Conservation (phyloP, 805 yeast species). For the Candida boleticola region DNA sequence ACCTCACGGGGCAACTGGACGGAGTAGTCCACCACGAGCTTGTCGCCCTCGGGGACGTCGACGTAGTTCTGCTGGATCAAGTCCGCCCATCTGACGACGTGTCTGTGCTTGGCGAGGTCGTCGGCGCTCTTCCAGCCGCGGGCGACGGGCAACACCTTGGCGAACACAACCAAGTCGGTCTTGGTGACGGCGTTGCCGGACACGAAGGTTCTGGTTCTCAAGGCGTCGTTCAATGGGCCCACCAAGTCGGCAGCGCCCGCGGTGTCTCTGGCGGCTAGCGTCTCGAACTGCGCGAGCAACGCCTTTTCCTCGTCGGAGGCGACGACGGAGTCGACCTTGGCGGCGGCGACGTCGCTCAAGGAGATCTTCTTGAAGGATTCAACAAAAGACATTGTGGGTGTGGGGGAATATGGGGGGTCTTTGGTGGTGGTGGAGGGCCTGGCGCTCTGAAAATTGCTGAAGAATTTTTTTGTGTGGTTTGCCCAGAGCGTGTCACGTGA, state of each 20-base stretch:
- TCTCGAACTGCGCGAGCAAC: slow-evolving; percentile 72
- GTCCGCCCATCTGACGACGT: slow-evolving; percentile 90
- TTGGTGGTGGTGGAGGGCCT: too few species aligned
- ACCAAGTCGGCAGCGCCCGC: slow-evolving; percentile 40
- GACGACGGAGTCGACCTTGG: slow-evolving; percentile 12
- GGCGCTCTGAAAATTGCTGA: slow-evolving; percentile 3
- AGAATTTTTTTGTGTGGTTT: too few species aligned
- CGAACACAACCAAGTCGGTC: slow-evolving; percentile 72
- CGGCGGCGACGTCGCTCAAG: slow-evolving; percentile 21
- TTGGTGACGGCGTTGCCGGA: slow-evolving; percentile 64
- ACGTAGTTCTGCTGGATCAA: slow-evolving; percentile 70
- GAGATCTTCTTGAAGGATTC: slow-evolving; percentile 28
- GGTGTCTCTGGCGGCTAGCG: slow-evolving; percentile 58
- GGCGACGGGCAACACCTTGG: slow-evolving; percentile 60
- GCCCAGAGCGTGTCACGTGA: too few species aligned
- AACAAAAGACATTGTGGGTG: slow-evolving; percentile 28
- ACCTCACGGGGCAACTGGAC: slow-evolving; percentile 73
- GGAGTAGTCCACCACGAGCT: slow-evolving; percentile 56
- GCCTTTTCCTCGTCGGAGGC: slow-evolving; percentile 56
- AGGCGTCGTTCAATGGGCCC: slow-evolving; percentile 58
- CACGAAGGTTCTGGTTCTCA: slow-evolving; percentile 70
- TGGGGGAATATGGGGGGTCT: slow-evolving; percentile 8
- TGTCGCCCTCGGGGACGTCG: slow-evolving; percentile 49
- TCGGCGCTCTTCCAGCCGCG: slow-evolving; percentile 49
- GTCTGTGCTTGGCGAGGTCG: slow-evolving; percentile 67